A percentile compares a stretch with the other conserved stretches of the same genome.
phyloP scores from a whole-genome alignment of 2,329 filamentous ascomycete species.

The Aspergillus aculeatus region DNA sequence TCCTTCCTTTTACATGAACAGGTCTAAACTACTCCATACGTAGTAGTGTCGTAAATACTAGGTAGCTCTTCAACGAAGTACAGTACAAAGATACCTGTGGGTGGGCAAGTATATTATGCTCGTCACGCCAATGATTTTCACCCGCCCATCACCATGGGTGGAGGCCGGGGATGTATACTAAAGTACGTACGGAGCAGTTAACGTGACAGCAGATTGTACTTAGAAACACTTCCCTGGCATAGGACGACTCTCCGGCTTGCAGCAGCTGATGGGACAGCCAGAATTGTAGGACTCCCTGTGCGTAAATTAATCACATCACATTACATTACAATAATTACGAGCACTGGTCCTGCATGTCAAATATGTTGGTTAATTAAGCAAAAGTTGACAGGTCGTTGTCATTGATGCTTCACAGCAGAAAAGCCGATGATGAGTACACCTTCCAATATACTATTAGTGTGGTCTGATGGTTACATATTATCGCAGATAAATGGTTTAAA shows the following conservation, averaged over 20 bases:
- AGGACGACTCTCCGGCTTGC: background rate
- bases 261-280: background rate
- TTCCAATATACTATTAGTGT: background rate
- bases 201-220: too few species aligned
- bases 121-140: constrained; percentile 9
- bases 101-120: background rate
- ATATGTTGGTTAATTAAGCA: background rate
- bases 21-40: background rate
- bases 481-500: too few species aligned
- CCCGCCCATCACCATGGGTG: constrained; percentile 6
- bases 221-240: background rate
- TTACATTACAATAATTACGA: background rate
- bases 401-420: background rate
- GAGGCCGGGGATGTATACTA: background rate
- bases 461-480: background rate
- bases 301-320: too few species aligned
- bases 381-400: constrained; percentile 2
- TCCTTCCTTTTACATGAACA: background rate
- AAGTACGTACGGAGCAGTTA: background rate
- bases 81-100: background rate
- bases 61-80: too few species aligned
- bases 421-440: background rate
- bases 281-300: background rate
- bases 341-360: background rate
- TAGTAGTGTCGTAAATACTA: too few species aligned